Evolutionary conservation across 2,329 filamentous ascomycete species (phyloP), one percentile per base, ranked within the genome.

Genomic region (Ophiostoma pallidulum): DNA sequence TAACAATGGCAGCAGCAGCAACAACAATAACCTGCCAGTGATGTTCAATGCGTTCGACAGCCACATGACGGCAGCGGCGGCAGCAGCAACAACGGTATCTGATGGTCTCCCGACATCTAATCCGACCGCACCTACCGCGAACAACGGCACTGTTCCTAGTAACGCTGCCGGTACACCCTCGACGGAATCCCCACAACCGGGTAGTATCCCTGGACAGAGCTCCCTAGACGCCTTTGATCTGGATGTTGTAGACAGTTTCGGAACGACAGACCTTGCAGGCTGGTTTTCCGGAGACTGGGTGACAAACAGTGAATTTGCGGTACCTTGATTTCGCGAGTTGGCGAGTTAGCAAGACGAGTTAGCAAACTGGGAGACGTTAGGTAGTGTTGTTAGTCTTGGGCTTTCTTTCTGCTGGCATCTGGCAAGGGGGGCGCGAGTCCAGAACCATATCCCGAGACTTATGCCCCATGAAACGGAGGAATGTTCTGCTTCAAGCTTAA

Each of bases 181-280:
- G 1, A n/a, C 26, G 5, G 35, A 35, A 26, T 39, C 46, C 8
- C 41, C 46, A 3, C 40, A 26, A 26, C 28, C 40, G n/a, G n/a
- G n/a, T n/a, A 36, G 24, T 22, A 29, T 26, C 6, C 41, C 19
- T 26, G 42, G 33, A 26, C 20, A 20, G 2, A 31, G 26, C 20
- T 54, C 61, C 0, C 50, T 63, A 8, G 60, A 64, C 33, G 62
- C 58, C 4, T 56, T 64, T 40, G 60, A 63, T 41, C 60, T 64
- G 22, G 61, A 61, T 14, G 45, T 59, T 10, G n/a, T n/a, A n/a
- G 59, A 61, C 16, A 52, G 46, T 12, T 57, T 60, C 19, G 58
- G 54, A 33, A 14, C 43, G 35, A 41, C 54, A 29, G 50, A 53
- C 8, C 20, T 53, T 8, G 41, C 45, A 31, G 43, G 36, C 26